phyloP scores from a whole-genome alignment of 1,284 basidiomycete genomes.

The Athelia psychrophila region DNA sequence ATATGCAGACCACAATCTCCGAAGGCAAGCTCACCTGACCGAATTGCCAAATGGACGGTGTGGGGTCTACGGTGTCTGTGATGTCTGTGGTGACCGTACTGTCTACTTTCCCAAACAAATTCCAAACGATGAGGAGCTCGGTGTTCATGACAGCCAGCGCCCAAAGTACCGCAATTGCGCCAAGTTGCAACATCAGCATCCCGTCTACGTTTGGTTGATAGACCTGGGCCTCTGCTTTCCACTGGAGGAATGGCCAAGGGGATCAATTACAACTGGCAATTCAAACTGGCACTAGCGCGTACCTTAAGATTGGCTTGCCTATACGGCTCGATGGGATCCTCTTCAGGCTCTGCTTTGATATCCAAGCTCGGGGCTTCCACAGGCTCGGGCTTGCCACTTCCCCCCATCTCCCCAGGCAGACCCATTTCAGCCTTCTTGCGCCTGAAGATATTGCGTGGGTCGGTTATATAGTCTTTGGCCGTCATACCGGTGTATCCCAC shows the following conservation, averaged over 20 bases:
- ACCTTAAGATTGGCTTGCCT: neutral
- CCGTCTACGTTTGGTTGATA: slow-evolving; percentile 1
- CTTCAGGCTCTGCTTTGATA: neutral
- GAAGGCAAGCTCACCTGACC: slow-evolving; percentile 17
- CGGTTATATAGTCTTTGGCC: slow-evolving; percentile 12
- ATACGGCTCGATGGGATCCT: neutral
- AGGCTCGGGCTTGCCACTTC: neutral
- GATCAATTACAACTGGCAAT: neutral
- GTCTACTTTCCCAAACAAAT: slow-evolving; percentile 19
- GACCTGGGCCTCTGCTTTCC: neutral
- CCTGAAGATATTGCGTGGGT: neutral
- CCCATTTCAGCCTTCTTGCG: slow-evolving; percentile 1
- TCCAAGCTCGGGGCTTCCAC: slow-evolving; percentile 2
- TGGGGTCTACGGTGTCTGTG: too few relatives aligned
- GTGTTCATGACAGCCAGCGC: slow-evolving; percentile 21
- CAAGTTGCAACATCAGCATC: slow-evolving; percentile 10
- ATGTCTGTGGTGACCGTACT: too few relatives aligned
- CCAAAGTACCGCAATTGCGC: slow-evolving; percentile 18
- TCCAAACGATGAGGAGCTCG: slow-evolving; percentile 21
- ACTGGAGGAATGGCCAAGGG: neutral
- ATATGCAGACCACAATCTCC: neutral
- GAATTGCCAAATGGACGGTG: slow-evolving; percentile 21
- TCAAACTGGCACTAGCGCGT: too few relatives aligned
- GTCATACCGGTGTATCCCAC: slow-evolving; percentile 12
- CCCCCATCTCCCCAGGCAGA: neutral